Base-by-base conservation (phyloP, 2,329 filamentous ascomycete species). In the Aspergillus sp. region DNA sequence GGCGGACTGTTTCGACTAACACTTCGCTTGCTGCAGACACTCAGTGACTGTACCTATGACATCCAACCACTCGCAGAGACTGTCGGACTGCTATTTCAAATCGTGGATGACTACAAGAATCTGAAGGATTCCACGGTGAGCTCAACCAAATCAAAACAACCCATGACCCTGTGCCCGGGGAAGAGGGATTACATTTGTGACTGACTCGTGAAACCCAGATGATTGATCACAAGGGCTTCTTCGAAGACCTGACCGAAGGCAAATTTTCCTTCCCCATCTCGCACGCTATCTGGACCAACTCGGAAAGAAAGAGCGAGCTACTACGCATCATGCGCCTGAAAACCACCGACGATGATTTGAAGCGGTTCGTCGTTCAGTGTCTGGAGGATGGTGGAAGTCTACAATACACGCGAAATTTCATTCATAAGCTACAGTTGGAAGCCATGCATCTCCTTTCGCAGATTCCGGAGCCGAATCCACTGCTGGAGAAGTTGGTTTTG, bases 221-320 rank as follows among this genome's bases (percentile, higher is more conserved):
- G 5, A 38, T 30, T 9, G 39, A 34, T 6, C 19, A 93, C 68
- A 96, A 96, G 71, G 90, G 90, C 42, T 78, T 94, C 56, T 91
- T 87, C 66, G 90, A 96, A 71, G 90, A 96, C 67, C 70, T 96
- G 56, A 95, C 88, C 1, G 90, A 96, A 71, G 90, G 90, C 51
- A 96, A 96, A 75, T 95, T 95, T 72, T 90, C 85, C 31, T 95
- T 95, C 63, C 89, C 89, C 34, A 82, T 96, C 59, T 94, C 96
- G 60, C 90, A 96, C 71, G 84, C 85, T 64, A 91, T 96, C 54
- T 85, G 52, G 47, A 67, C 82, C 48, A 79, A 87, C 60, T 58
- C 60, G 4, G 50, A 53, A 4, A 19, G 9, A 26, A 66, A 67
- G 41, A 47, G 86, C 82, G 3, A 91, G 56, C 78, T 97, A 42